These are phyloP conservation scores for Penicillium occitanis DNA, from an alignment of 2,329 filamentous ascomycete species.

Conservation along the genomic window DNA sequence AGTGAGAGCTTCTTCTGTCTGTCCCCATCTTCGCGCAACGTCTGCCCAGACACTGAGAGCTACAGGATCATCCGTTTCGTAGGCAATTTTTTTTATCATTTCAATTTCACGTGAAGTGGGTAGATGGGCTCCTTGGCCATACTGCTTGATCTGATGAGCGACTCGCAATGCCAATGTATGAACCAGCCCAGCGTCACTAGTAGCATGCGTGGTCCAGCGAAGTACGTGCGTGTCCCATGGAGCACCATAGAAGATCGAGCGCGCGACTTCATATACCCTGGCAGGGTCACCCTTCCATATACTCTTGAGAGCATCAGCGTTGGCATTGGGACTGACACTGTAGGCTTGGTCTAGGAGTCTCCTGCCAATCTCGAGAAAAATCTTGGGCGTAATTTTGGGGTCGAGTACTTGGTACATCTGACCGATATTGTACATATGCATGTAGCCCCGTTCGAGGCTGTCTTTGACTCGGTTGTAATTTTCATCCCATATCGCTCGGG, in stretches of 20 bases:
- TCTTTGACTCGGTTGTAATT: not conserved
- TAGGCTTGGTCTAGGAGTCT: constrained; percentile 1
- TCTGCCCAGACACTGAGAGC: constrained; percentile 34
- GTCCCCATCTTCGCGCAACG: constrained; percentile 27
- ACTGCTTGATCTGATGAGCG: constrained; percentile 9
- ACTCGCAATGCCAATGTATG: not conserved
- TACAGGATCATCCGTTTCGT: constrained; percentile 28
- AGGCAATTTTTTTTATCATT: constrained; percentile 28
- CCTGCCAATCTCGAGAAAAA: constrained; percentile 12
- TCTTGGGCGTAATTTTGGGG: not conserved
- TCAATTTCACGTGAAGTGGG: constrained; percentile 21
- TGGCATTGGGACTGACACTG: not conserved
- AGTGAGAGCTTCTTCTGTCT: constrained; percentile 26
- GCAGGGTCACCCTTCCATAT: constrained; percentile 14
- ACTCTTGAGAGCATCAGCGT: not conserved
- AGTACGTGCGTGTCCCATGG: not conserved
- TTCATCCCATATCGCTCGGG: not conserved
- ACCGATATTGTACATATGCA: not conserved
- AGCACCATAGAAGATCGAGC: not conserved
- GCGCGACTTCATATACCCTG: not conserved
- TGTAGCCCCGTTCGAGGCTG: constrained; percentile 1
- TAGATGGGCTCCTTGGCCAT: not conserved
- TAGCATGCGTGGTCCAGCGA: not conserved
- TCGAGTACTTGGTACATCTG: not conserved
- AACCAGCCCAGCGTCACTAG: constrained; percentile 16